These are phyloP conservation scores for Colletotrichum chrysophilum DNA, from an alignment of 2,329 filamentous ascomycete species.

Conservation along the genomic window DNA sequence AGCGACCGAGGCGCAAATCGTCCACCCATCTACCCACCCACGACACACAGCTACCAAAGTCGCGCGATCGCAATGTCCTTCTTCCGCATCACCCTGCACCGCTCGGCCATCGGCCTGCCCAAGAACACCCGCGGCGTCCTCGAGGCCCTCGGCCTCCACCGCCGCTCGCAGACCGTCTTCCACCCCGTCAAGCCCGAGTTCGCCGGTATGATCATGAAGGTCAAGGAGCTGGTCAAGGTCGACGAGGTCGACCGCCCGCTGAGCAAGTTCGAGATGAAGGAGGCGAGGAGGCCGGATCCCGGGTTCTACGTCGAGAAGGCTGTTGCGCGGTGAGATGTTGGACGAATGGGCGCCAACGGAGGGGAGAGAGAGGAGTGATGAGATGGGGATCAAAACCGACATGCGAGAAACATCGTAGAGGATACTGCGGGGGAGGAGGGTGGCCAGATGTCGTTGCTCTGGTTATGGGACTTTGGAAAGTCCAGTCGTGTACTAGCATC, in stretches of 20 bases:
- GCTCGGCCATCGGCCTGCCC: slow-evolving; percentile 88
- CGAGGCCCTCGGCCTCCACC: slow-evolving; percentile 82
- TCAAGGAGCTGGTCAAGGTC: slow-evolving; percentile 90
- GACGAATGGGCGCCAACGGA: too few relatives aligned
- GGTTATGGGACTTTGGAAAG: not conserved
- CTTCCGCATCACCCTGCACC: slow-evolving; percentile 91
- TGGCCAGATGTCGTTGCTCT: not conserved
- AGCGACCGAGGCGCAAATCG: not conserved
- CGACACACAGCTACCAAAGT: fast-evolving
- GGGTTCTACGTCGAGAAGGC: slow-evolving; percentile 81
- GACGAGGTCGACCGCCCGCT: slow-evolving; percentile 73
- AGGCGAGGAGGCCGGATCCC: slow-evolving; percentile 73
- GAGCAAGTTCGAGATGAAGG: slow-evolving; percentile 72
- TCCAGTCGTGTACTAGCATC: not conserved
- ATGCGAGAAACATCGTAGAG: not conserved
- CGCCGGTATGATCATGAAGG: slow-evolving; percentile 90
- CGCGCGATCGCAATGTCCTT: slow-evolving; percentile 63
- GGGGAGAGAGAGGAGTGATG: not conserved
- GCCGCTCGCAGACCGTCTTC: slow-evolving; percentile 87
- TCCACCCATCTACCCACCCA: not conserved
- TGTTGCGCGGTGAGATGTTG: slow-evolving; percentile 32
- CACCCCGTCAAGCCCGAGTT: slow-evolving; percentile 81
- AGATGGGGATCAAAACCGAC: not conserved
- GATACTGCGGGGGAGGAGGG: not conserved
- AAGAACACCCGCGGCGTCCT: slow-evolving; percentile 81